Conservation (phyloP, 805 yeast genomes). For the Yamadazyma insecticola region DNA sequence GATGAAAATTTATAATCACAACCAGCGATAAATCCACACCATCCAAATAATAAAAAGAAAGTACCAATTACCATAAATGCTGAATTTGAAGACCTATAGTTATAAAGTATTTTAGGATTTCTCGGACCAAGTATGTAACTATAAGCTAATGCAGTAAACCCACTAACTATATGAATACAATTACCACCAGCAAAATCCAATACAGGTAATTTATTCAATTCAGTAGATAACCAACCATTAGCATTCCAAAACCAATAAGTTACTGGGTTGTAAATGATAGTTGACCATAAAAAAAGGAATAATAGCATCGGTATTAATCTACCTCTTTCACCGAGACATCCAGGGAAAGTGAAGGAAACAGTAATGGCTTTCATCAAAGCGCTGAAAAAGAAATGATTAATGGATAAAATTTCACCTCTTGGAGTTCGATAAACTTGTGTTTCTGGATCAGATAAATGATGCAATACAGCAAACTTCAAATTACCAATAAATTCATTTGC, state of each 20-base stretch:
- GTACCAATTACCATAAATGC: slow-evolving; percentile 32
- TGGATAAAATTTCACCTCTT: slow-evolving; percentile 33
- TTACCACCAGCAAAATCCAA: slow-evolving; percentile 44
- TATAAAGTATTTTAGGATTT: slow-evolving; percentile 30
- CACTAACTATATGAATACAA: slow-evolving; percentile 41
- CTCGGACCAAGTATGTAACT: slow-evolving; percentile 41
- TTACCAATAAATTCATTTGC: slow-evolving; percentile 31
- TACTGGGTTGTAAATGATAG: slow-evolving; percentile 38
- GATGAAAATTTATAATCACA: slow-evolving; percentile 38
- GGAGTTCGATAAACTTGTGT: slow-evolving; percentile 24
- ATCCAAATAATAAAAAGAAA: slow-evolving; percentile 28
- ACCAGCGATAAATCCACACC: slow-evolving; percentile 41
- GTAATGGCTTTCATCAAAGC: slow-evolving; percentile 35
- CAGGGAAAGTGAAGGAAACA: slow-evolving; percentile 39
- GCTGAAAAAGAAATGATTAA: slow-evolving; percentile 36
- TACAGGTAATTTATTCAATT: slow-evolving; percentile 28
- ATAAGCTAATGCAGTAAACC: slow-evolving; percentile 41
- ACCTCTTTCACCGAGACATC: slow-evolving; percentile 42
- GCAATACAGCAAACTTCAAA: slow-evolving; percentile 24
- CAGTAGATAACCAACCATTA: slow-evolving; percentile 39
- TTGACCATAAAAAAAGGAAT: slow-evolving; percentile 36
- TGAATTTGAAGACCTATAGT: slow-evolving; percentile 33
- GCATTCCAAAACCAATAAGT: slow-evolving; percentile 43
- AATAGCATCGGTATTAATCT: slow-evolving; percentile 37
- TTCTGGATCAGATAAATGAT: slow-evolving; percentile 19